Base-by-base conservation (phyloP, 352 stramenopile species). In the Phytophthora crassamura region DNA sequence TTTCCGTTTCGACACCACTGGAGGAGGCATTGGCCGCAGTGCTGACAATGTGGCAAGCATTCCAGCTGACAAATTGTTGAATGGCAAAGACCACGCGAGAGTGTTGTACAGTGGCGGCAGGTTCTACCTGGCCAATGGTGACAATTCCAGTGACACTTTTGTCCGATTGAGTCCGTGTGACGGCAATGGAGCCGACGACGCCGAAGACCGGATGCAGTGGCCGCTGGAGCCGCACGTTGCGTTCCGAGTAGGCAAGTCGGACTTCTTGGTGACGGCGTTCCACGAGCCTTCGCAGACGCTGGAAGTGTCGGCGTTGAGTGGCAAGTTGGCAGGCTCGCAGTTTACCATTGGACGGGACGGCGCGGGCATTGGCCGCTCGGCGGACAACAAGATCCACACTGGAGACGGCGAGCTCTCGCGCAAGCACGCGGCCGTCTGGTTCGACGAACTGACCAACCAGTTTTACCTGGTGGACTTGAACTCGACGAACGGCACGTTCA, bases 391-490 rank as follows among this genome's bases (percentile, higher is more conserved):
- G n/a, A 93, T 99, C 42, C 97, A 97, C 69, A 96, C 81, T 7
- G 96, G 94, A 40, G 97, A 99, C 59, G 85, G 95, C 38, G 97
- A 99, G 68, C 73, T 99, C 4, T 98, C 91, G 28, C 83, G 97
- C 20, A 92, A 93, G 68, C 97, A 99, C 72, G 96, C 91, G 34
- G 80, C 83, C 7, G 97, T 99, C 64, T 88, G 97, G 70, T 98
- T 97, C 59, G 80, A 97, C 49, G 77, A 89, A 14, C 64, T 89
- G 32, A 90, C 82, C 34, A 77, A 83, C 54, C 72, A 77, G 43
- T 95, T 94, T 63, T 94, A 91, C 55, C 64, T 97, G 7, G 77
- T 89, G 52, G 92, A 98, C 61, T 62, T 97, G 22, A 80, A 86
- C 16, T 97, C 88, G 25, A 97, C 91, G 8, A 98, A 98, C 63